A percentile compares a stretch with the other conserved stretches of the same genome.
These are phyloP conservation scores for Dactylonectria macrodidyma DNA, from an alignment of 2,329 filamentous ascomycete species.

Conservation along the genomic window DNA sequence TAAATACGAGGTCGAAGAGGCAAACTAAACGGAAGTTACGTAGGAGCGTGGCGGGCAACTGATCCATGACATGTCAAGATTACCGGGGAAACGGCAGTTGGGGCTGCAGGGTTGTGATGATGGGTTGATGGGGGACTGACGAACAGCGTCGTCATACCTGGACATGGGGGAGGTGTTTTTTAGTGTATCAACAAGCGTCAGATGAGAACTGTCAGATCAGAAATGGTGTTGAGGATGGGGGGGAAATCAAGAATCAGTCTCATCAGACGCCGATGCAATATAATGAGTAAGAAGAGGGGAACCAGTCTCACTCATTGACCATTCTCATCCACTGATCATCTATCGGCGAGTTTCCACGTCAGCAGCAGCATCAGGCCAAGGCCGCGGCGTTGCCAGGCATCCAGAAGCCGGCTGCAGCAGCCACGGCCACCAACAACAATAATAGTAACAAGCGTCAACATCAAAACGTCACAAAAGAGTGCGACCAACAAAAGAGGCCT, in stretches of 20 bases:
- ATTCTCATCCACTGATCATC: too few relatives aligned
- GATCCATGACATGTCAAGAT: not conserved
- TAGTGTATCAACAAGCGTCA: too few relatives aligned
- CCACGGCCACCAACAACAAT: not conserved
- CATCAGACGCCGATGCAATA: too few relatives aligned
- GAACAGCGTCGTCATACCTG: not conserved
- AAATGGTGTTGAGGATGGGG: too few relatives aligned
- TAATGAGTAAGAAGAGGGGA: too few relatives aligned
- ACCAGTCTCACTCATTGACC: too few relatives aligned
- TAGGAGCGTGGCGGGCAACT: too few relatives aligned
- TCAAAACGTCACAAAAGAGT: not conserved
- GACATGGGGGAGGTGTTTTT: too few relatives aligned
- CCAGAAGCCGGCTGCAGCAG: conserved; percentile 1
- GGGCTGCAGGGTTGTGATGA: not conserved
- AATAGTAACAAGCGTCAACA: not conserved
- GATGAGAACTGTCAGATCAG: too few relatives aligned
- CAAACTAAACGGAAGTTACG: not conserved
- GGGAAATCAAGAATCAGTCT: too few relatives aligned
- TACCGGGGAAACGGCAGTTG: conserved; percentile 11
- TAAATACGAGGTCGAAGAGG: not conserved
- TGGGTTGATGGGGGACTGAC: not conserved
- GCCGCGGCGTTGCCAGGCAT: conserved; percentile 6
- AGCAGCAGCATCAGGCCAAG: not conserved
- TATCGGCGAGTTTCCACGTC: not conserved
- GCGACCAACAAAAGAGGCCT: conserved; percentile 2